Base-by-base conservation (phyloP, 257 asterid species). In the Prunella vulgaris region DNA sequence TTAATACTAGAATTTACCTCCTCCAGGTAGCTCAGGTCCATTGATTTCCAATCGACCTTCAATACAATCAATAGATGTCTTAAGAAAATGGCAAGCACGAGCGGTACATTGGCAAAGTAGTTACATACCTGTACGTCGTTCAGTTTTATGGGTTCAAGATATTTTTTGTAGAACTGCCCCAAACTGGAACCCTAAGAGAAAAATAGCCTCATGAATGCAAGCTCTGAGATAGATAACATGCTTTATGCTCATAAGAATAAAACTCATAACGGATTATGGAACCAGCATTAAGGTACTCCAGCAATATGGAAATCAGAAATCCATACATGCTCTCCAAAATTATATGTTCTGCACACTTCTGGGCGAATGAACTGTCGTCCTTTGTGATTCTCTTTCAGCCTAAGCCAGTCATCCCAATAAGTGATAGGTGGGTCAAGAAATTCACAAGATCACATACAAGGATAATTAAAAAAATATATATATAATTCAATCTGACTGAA, bases 331-430 rank as follows among this genome's bases (percentile, higher is more conserved):
- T 89, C 97, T 54, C 99, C 99, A 52, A 94, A 94, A 74, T 91
- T 94, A 76, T 91, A 94, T 40, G 99, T 91, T 79, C 99, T 85
- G 84, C 99, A 94, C 69, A 94, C 95, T 89, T 94, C 99, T n/a
- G 99, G 97, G 58, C 95, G 96, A 75, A 94, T 82, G 79, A 91
- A 94, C 67, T 94, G 99, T 15, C 96, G 78, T 60, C 97, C 97
- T 86, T 57, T 75, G 86, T 78, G 99, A 65, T 91, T 94, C 79
- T 87, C 97, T 80, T 87, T 85, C 73, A 87, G 86, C 49, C 99
- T 85, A 85, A 94, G 71, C 99, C 99, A 94, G 84, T 94, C 99
- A 81, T 94, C 99, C 97, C 99, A 94, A 83, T 94, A 94, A 84
- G 99, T 89, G 78, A 82, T 74, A 74, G 20, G 57, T 79, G 77